phyloP scores from a whole-genome alignment of 345 rosid species.

The Brassica rapa region DNA sequence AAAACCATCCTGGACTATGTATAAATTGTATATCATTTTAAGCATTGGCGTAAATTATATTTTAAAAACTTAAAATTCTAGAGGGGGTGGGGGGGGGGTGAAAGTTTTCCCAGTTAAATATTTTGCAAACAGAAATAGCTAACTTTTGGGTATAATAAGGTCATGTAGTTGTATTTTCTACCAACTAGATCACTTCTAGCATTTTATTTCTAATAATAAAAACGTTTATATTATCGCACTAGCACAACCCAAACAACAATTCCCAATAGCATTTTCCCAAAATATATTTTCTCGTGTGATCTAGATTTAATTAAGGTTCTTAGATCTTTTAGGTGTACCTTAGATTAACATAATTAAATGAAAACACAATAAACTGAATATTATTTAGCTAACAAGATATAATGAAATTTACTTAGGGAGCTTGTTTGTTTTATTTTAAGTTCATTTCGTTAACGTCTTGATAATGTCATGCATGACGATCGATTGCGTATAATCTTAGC shows the following conservation, averaged over 20 bases:
- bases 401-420: not conserved
- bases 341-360: not conserved
- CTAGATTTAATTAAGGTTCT: not conserved
- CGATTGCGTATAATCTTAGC: not conserved
- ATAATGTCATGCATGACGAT: not conserved
- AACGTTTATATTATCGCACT: no score
- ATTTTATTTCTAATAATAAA: no score
- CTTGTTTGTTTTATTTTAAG: not conserved
- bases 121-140: not conserved
- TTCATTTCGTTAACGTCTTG: not conserved
- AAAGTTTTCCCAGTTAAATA: no score
- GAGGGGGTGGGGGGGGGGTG: no score
- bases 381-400: not conserved
- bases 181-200: not conserved
- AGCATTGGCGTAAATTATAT: not conserved
- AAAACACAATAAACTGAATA: not conserved
- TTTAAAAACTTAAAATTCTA: no score
- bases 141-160: no score
- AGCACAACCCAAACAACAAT: not conserved
- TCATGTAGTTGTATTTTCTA: no score
- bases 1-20: not conserved
- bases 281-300: not conserved
- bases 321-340: not conserved
- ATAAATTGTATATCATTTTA: not conserved
- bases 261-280: not conserved